phyloP scores from a whole-genome alignment of 164 flowering plant genomes.

The Chloranthus sessilifolius region DNA sequence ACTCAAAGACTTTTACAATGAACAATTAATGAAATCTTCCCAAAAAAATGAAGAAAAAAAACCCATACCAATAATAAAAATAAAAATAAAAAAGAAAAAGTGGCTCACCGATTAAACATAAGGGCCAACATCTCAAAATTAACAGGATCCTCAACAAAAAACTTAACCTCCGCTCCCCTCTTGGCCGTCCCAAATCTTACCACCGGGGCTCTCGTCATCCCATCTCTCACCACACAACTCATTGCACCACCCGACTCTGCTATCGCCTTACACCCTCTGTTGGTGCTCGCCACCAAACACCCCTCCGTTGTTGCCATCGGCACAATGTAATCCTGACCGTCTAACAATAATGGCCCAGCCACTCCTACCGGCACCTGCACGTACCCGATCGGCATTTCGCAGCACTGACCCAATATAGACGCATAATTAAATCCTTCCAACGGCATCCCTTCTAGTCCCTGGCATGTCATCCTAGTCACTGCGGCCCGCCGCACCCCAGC shows the following conservation, averaged over 20 bases:
- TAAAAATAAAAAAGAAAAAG: neutral
- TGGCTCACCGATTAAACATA: constrained; percentile 42
- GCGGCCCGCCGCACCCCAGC: constrained; percentile 71
- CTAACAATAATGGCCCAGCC: constrained; percentile 67
- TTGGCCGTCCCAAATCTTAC: constrained; percentile 50
- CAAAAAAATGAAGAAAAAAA: neutral
- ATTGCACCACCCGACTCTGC: constrained; percentile 51
- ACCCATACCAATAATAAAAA: too few relatives aligned
- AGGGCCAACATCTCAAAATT: constrained; percentile 47
- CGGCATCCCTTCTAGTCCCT: constrained; percentile 56
- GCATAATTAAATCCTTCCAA: constrained; percentile 79
- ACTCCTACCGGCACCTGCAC: constrained; percentile 91
- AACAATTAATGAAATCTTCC: neutral
- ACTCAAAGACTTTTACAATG: neutral
- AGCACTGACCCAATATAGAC: constrained; percentile 85
- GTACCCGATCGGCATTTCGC: constrained; percentile 90
- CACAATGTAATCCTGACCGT: constrained; percentile 64
- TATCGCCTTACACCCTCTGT: constrained; percentile 78
- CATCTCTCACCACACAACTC: constrained; percentile 42
- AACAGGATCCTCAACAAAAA: constrained; percentile 50
- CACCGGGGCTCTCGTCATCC: constrained; percentile 76
- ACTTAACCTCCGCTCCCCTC: constrained; percentile 58
- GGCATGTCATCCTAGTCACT: constrained; percentile 56
- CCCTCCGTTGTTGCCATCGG: constrained; percentile 96
- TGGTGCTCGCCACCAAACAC: constrained; percentile 74